phyloP scores from a whole-genome alignment of 257 asterid genomes.

The Primulina eburnea region DNA sequence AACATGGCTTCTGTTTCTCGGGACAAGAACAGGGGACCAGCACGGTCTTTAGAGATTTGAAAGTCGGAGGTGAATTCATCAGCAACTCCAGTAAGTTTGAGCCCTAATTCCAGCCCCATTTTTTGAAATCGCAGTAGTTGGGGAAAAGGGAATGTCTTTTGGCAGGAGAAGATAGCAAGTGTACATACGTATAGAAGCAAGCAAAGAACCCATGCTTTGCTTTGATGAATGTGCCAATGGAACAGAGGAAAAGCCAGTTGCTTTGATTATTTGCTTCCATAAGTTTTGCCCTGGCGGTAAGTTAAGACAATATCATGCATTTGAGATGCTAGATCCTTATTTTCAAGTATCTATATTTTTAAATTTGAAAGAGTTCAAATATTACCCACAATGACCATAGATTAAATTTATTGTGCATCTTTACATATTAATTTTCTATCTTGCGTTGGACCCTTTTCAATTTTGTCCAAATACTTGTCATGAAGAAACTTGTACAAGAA shows the following conservation, averaged over 20 bases:
- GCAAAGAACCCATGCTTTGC: constrained; percentile 65
- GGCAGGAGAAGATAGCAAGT: not conserved
- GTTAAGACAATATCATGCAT: not conserved
- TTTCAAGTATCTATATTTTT: no score
- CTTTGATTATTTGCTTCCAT: not conserved
- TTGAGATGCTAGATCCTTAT: no score
- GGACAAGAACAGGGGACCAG: constrained; percentile 57
- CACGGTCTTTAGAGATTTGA: constrained; percentile 44
- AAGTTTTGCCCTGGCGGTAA: constrained; percentile 10
- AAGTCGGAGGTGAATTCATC: constrained; percentile 55
- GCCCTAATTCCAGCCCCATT: constrained; percentile 67
- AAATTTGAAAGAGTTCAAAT: no score
- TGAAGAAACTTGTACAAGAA: not conserved
- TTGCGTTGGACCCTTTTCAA: no score
- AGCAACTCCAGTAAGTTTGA: constrained; percentile 42
- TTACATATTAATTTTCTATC: no score
- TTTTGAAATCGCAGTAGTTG: constrained; percentile 12
- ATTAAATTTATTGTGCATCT: no score
- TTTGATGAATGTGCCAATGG: constrained; percentile 26
- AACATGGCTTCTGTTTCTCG: constrained; percentile 64
- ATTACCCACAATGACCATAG: no score
- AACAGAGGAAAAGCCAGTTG: not conserved
- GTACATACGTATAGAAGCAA: constrained; percentile 12
- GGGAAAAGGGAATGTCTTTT: constrained; percentile 5
- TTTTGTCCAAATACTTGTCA: not conserved